Evolutionary conservation across 176 grass and related monocot genomes (phyloP).

Genomic region (Aegilops speltoides): DNA sequence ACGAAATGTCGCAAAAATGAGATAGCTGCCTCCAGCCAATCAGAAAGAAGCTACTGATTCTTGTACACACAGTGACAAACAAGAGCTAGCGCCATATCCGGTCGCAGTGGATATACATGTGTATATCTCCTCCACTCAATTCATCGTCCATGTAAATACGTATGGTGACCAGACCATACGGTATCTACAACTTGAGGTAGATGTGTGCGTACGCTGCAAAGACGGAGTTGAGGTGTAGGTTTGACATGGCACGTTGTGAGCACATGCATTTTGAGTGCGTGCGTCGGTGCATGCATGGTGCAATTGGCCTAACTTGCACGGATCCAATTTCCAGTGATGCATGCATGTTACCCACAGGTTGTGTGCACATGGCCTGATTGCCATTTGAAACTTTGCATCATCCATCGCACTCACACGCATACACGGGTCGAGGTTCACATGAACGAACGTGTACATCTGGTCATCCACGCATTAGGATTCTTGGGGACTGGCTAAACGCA

Average conservation of each 20-base stretch:
- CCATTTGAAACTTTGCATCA: not conserved
- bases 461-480: not conserved
- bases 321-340: not conserved
- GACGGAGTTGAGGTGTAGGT: not conserved
- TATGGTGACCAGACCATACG: not conserved
- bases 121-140: not conserved
- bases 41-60: not conserved
- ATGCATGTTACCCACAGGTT: slow-evolving; percentile 1
- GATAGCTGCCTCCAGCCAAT: not conserved
- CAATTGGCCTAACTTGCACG: slow-evolving; percentile 11
- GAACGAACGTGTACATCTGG: not conserved
- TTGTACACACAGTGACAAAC: not conserved
- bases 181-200: not conserved
- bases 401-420: not conserved
- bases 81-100: no score
- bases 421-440: not conserved
- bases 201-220: not conserved
- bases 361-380: slow-evolving; percentile 10
- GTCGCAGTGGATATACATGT: not conserved
- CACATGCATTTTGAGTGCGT: not conserved
- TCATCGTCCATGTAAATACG: not conserved
- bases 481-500: no score
- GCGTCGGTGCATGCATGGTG: not conserved
- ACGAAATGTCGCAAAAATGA: no score
- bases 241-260: not conserved